Evolutionary conservation across 176 grass and related monocot species (phyloP), one percentile per base, ranked within the genome.

Genomic region (Microstegium vimineum): DNA sequence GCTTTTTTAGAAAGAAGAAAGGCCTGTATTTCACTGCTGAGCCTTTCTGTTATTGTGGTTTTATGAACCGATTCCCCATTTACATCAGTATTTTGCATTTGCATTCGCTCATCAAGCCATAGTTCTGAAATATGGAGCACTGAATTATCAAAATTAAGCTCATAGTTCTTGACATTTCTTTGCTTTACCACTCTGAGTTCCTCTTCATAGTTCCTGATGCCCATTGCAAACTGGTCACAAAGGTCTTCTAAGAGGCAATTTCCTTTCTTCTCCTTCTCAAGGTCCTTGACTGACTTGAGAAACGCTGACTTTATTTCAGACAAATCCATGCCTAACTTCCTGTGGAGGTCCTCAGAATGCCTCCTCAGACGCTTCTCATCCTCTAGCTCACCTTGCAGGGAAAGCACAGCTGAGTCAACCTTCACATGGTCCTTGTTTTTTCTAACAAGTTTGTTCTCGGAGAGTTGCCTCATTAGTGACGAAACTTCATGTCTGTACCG

Each of bases 31-130:
- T 97, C 94, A 86, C 82, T 79, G 63, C 75, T 88, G 80, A 97
- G 87, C 66, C 87, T 94, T 26, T 92, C 91, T 4, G 77, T 67
- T 74, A 94, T 85, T 77, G 89, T 76, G 35, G 69, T 61, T 86
- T 86, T 85, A 56, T 90, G 66, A 51, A 66, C 51, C 33, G 75
- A 72, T 66, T 88, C 85, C 60, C 68, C 80, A 3, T 77, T 86
- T 40, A 47, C 47, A 74, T 93, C 74, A 35, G 79, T 83, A 76
- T 90, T 90, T 87, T 97, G 90, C 89, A 97, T 94, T 83, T 97
- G 91, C 82, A 91, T 78, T 71, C 94, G 80, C 70, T 94, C 94
- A 73, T 97, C 94, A 56, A 97, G 75, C 94, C 94, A 97, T 62
- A 91, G 76, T 89, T 94, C 94, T 22, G 82, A 74, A 74, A 93